Percentiles rank a stretch among this genome's conserved stretches.
Evolutionary conservation across 305 asterid species (phyloP).

Genomic region (Fraxinus velutina): DNA sequence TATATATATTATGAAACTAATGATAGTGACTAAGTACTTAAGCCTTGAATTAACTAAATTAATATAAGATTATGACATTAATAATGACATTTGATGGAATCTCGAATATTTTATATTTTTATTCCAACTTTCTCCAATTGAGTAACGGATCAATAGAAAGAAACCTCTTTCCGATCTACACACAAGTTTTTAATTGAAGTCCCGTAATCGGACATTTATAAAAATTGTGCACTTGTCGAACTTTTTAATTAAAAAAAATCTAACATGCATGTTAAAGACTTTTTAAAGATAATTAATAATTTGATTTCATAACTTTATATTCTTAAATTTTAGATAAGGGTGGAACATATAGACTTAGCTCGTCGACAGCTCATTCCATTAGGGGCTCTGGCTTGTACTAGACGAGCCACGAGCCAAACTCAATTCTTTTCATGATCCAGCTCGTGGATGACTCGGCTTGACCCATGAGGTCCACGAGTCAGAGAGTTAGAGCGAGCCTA

Average conservation of each 20-base stretch:
- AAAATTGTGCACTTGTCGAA: neutral
- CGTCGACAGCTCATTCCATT: neutral
- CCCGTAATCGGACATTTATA: neutral
- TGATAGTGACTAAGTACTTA: slow-evolving; percentile 25
- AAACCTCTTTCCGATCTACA: neutral
- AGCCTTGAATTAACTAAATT: slow-evolving; percentile 28
- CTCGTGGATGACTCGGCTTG: neutral
- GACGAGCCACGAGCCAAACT: neutral
- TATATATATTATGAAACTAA: slow-evolving; percentile 4
- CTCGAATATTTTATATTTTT: slow-evolving; percentile 24
- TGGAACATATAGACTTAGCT: neutral
- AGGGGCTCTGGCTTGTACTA: neutral
- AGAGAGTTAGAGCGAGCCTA: neutral
- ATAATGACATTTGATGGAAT: slow-evolving; percentile 44
- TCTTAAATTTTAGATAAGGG: neutral
- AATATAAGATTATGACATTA: slow-evolving; percentile 39
- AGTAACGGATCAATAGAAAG: neutral
- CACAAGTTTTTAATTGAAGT: neutral
- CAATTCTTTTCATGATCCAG: neutral
- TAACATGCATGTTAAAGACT: neutral
- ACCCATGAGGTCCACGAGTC: neutral
- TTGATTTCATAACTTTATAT: neutral
- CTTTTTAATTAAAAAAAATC: neutral
- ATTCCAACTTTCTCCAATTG: slow-evolving; percentile 20
- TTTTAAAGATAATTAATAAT: neutral